Base-by-base conservation (phyloP, 2,329 filamentous ascomycete species). In the Phialocephala subalpina region DNA sequence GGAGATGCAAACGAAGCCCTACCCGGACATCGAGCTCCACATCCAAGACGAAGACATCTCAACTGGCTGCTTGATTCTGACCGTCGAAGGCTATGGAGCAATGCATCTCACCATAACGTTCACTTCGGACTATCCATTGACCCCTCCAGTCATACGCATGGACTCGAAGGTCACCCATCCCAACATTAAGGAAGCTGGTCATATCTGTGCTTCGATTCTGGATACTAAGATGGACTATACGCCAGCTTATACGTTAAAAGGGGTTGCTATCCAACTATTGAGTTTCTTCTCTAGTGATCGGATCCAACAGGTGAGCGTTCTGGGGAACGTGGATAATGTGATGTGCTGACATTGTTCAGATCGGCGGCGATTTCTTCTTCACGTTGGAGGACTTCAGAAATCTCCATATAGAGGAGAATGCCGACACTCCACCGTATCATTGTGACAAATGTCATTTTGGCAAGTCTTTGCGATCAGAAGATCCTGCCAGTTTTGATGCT, bases 261-360 rank as follows among this genome's bases (percentile, higher is more conserved):
- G 77, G 2, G 80, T 85, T 25, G 78, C 81, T 18, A 84, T 85
- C 29, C 82, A 84, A 72, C 65, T 85, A 25, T 73, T 85, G 2
- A 84, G 82, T 67, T 84, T 85, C 73, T 85, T 85, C 70, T 77
- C 76, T 36, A 84, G 82, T 67, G 80, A 82, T 1, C 76, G 62
- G 2, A 56, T 85, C 1, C 81, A 84, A 62, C 82, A 84, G 63
- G 67, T 71, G 0, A 33, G 77, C 47, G 18, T 14, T 49, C 22
- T n/a, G 5, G 38, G 45, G 11, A 11, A 12, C n/a, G 18, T 6
- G 22, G 74, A 73, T 9, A 59, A n/a, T n/a, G 58, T 4, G 16
- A 42, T 2, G 27, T 25, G 22, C 11, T 49, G 45, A 7, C 22
- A 18, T 22, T 49, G 11, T 22, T 22, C 12, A 49, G 45, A 18